Evolutionary conservation across 345 rosid genomes (phyloP).

Genomic region (Conringia planisiliqua): DNA sequence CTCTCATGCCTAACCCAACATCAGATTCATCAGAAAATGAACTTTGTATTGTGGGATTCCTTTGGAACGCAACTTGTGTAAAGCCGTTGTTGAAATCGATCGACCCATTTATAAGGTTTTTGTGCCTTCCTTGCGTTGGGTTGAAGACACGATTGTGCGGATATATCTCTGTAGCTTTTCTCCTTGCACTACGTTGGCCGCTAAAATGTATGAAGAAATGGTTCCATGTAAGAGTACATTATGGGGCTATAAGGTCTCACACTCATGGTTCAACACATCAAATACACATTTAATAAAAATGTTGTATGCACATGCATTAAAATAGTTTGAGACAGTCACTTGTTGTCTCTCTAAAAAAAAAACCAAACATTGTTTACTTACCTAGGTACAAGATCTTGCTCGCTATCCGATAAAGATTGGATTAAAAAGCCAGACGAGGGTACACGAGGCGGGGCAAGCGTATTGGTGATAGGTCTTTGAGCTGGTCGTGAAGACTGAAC

Average conservation of each 20-base stretch:
- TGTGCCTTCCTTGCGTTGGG: neutral
- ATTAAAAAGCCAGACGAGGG: constrained; percentile 35
- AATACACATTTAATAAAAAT: neutral
- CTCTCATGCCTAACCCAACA: neutral
- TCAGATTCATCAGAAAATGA: constrained; percentile 25
- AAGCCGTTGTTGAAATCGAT: constrained; percentile 18
- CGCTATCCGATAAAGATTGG: constrained; percentile 24
- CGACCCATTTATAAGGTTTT: neutral
- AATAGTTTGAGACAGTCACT: neutral
- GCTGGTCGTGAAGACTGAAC: constrained; percentile 46
- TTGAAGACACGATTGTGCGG: neutral
- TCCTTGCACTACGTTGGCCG: constrained; percentile 5
- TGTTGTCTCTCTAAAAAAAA: neutral
- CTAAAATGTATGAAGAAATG: neutral
- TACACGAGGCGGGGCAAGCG: constrained; percentile 49
- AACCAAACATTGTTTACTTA: constrained; percentile 3
- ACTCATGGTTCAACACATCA: neutral
- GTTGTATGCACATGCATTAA: too few relatives aligned
- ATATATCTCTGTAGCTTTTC: neutral
- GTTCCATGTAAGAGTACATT: neutral
- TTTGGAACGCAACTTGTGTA: constrained; percentile 18
- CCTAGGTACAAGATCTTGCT: constrained; percentile 35
- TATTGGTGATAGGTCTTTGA: constrained; percentile 42
- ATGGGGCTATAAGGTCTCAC: neutral
- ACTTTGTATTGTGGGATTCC: constrained; percentile 8